Evolutionary conservation across 2,329 filamentous ascomycete species (phyloP).

Genomic region (Fusarium brevicatenulatum): DNA sequence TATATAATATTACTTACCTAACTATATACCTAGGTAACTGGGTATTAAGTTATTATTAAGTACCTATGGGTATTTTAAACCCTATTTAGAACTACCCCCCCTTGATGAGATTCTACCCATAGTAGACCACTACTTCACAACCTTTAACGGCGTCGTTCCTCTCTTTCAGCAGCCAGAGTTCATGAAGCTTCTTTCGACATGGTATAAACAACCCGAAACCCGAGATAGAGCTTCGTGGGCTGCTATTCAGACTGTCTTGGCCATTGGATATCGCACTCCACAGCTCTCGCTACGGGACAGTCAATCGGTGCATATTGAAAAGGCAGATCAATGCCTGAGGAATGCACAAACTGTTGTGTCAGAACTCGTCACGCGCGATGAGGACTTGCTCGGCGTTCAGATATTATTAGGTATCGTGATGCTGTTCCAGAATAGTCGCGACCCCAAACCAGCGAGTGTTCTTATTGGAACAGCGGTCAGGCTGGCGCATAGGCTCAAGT

Average conservation of each 20-base stretch:
- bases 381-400: constrained; percentile 53
- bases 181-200: constrained; percentile 49
- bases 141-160: constrained; percentile 51
- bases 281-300: constrained; percentile 30
- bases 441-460: constrained; percentile 51
- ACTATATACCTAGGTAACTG: no score
- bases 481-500: constrained; percentile 49
- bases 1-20: no score
- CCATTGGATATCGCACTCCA: constrained; percentile 48
- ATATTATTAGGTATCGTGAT: constrained; percentile 52
- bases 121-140: constrained; percentile 51
- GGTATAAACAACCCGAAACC: constrained; percentile 44
- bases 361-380: constrained; percentile 51
- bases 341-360: constrained; percentile 53
- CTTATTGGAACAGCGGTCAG: constrained; percentile 53
- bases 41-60: no score
- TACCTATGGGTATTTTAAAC: no score
- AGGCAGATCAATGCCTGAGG: constrained; percentile 47
- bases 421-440: constrained; percentile 51
- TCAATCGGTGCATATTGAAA: constrained; percentile 31
- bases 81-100: constrained; percentile 47
- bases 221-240: constrained; percentile 49
- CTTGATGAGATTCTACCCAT: constrained; percentile 49
- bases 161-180: constrained; percentile 52
- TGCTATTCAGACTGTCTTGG: constrained; percentile 53